Evolutionary conservation across 495 filamentous ascomycete species (phyloP).

Genomic region (Immersiella caudata): DNA sequence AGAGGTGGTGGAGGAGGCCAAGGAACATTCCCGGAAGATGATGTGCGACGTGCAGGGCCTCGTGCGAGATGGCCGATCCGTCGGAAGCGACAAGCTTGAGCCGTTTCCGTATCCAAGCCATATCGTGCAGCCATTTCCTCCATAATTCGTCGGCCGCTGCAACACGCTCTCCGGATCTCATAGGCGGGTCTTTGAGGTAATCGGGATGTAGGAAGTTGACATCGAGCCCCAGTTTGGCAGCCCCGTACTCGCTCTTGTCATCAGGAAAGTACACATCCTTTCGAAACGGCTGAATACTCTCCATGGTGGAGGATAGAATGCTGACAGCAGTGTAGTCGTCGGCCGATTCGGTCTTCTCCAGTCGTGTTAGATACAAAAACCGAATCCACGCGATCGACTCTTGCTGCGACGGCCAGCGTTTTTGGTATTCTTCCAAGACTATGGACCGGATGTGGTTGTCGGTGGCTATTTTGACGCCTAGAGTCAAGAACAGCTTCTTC

Average conservation of each 20-base stretch:
- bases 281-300: not conserved
- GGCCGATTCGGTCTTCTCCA: not conserved
- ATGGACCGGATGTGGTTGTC: not conserved
- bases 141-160: slow-evolving; percentile 12
- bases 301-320: not conserved
- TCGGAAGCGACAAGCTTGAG: slow-evolving; percentile 10
- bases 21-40: slow-evolving; percentile 30
- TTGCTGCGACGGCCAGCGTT: not conserved
- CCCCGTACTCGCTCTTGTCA: slow-evolving; percentile 26
- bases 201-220: slow-evolving; percentile 26
- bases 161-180: not conserved
- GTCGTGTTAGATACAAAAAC: slow-evolving; percentile 11
- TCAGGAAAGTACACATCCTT: slow-evolving; percentile 25
- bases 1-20: slow-evolving; percentile 24
- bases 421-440: not conserved
- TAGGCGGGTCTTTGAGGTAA: slow-evolving; percentile 28
- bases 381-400: slow-evolving; percentile 2
- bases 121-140: slow-evolving; percentile 20
- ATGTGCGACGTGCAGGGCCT: slow-evolving; percentile 31
- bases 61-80: slow-evolving; percentile 23
- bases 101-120: slow-evolving; percentile 7
- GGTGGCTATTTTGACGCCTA: slow-evolving; percentile 25
- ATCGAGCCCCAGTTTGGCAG: slow-evolving; percentile 11
- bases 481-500: slow-evolving; percentile 29
- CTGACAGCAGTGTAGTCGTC: not conserved